Conservation (phyloP, 352 stramenopile species). For the Blastocystis sp. region DNA sequence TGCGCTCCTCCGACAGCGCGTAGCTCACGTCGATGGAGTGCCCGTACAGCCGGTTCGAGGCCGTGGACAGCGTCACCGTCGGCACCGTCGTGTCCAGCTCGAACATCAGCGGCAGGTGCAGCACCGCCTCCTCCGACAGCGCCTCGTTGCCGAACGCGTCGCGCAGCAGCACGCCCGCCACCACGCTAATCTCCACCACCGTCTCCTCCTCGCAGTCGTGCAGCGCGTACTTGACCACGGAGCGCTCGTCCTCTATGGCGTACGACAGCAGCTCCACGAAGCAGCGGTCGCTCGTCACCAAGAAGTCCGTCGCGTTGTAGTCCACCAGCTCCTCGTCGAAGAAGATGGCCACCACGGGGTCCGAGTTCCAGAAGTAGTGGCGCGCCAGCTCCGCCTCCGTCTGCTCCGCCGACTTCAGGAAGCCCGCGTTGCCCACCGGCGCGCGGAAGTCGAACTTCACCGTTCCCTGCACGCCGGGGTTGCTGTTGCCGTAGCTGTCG, state of each 20-base stretch:
- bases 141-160: slow-evolving; percentile 1
- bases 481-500: slow-evolving; percentile 34
- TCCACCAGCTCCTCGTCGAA: slow-evolving; percentile 23
- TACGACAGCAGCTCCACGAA: not conserved
- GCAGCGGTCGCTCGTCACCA: slow-evolving; percentile 30
- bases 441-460: slow-evolving; percentile 44
- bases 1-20: slow-evolving; percentile 21
- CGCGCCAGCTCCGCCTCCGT: not conserved
- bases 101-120: not conserved
- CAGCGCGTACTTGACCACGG: not conserved
- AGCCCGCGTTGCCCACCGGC: not conserved
- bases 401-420: not conserved
- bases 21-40: slow-evolving; percentile 20
- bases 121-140: slow-evolving; percentile 6
- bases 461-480: slow-evolving; percentile 13
- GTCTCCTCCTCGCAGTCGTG: slow-evolving; percentile 1
- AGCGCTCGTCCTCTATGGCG: not conserved
- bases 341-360: slow-evolving; percentile 46
- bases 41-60: not conserved
- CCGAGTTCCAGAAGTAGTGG: slow-evolving; percentile 35
- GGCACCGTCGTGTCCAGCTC: slow-evolving; percentile 22
- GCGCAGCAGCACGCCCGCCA: not conserved
- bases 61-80: not conserved
- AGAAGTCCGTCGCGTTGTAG: slow-evolving; percentile 19
- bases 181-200: not conserved